Evolutionary conservation across 2,329 filamentous ascomycete genomes (phyloP).

Genomic region (Trichophaea hybrida): DNA sequence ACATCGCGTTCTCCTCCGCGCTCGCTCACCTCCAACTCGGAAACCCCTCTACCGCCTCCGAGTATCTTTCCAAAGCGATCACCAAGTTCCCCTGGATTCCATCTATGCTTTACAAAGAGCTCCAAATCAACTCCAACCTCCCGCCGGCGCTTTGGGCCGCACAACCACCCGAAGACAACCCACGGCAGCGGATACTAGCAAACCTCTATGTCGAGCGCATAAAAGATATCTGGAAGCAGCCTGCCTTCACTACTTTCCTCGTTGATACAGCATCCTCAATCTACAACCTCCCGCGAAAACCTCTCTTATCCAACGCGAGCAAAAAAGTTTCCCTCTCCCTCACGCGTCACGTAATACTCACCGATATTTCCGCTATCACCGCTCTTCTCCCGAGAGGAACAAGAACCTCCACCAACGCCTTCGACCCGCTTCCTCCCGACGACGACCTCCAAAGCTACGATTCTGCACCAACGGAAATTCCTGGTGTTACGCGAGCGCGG

Average conservation of each 20-base stretch:
- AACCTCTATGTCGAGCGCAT: slow-evolving; percentile 62
- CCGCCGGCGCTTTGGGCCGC: slow-evolving; percentile 75
- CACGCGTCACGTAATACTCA: slow-evolving; percentile 64
- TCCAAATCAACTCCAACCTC: slow-evolving; percentile 49
- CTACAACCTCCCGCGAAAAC: slow-evolving; percentile 30
- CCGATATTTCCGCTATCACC: slow-evolving; percentile 58
- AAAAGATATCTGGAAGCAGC: slow-evolving; percentile 75
- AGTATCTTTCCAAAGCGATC: slow-evolving; percentile 53
- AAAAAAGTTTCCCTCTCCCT: slow-evolving; percentile 38
- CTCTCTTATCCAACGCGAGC: slow-evolving; percentile 28
- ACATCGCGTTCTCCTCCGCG: slow-evolving; percentile 61
- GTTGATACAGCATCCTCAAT: slow-evolving; percentile 47
- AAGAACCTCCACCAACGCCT: slow-evolving; percentile 52
- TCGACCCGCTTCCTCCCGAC: slow-evolving; percentile 66
- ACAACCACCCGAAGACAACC: slow-evolving; percentile 47
- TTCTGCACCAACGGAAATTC: neutral
- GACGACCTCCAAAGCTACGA: slow-evolving; percentile 28
- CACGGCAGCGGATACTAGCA: slow-evolving; percentile 47
- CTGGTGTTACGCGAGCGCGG: neutral
- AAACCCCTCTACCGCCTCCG: slow-evolving; percentile 49
- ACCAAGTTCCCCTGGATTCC: slow-evolving; percentile 71
- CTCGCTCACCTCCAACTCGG: slow-evolving; percentile 61
- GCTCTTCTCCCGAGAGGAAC: slow-evolving; percentile 52
- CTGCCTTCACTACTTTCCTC: slow-evolving; percentile 54
- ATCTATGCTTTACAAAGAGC: slow-evolving; percentile 60